Base-by-base conservation (phyloP, 1,139 yeast genomes). In the Yamadazyma mexicana region DNA sequence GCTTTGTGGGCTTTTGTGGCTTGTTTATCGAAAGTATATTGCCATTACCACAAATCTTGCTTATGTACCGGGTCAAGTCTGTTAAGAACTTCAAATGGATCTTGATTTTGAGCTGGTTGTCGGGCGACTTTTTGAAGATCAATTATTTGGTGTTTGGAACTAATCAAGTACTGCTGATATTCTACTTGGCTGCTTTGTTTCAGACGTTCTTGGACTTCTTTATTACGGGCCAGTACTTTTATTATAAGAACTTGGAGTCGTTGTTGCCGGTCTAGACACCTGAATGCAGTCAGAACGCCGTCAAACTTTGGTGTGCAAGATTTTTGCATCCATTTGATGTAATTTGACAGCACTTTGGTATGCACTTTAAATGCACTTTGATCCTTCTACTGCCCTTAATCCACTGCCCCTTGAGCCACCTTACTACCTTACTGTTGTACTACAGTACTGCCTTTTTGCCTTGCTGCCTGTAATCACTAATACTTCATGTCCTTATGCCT, bases 11-110 rank as follows among this genome's bases (percentile, higher is more conserved):
- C 0, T 67, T 86, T 3, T 50, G 77, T 15, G 95, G 96, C 0
- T 72, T 89, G 33, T 71, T 87, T 40, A 74, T 87, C 17, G 97
- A 89, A 56, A 81, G 92, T n/a, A 66, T 87, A 17, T 67, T 89
- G 42, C 97, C 97, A 3, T 65, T 89, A 37, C 97, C 97, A 0
- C 97, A 89, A 60, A 87, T 89, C 36, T 66, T 91, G 24, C 67
- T 87, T 43, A 75, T 87, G 40, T 75, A 81, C 54, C 70, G 91
- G 43, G 60, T 87, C 22, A 79, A 81, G 50, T 78, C 87, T 1
- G 81, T 85, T 5, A 83, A 83, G 49, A 92, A 92, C 46, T 88
- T 89, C 64, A 83, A 89, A 52, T 68, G 83, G 34, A 77, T 91
- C 27, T 66, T 89, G 37, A 60, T 89, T 35, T 64, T 87, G 23